These are phyloP conservation scores for Monosporascus ibericus DNA, from an alignment of 2,329 filamentous ascomycete genomes.

Conservation along the genomic window DNA sequence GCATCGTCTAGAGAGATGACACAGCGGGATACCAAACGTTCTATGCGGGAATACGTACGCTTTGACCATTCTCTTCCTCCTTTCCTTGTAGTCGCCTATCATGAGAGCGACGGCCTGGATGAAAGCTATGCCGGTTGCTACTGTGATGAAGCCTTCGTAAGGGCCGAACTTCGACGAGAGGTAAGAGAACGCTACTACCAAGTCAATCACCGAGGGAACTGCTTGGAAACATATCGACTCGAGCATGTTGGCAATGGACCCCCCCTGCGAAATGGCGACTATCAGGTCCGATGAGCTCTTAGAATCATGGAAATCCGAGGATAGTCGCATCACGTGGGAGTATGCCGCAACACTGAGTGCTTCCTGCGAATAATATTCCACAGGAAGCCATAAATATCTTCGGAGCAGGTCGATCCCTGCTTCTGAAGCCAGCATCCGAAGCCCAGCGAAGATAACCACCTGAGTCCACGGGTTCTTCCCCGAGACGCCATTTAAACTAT, in stretches of 20 bases:
- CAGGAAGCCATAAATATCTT: slow-evolving; percentile 51
- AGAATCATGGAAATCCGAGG: slow-evolving; percentile 55
- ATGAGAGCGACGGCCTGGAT: slow-evolving; percentile 47
- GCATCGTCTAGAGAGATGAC: too few relatives aligned
- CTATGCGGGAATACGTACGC: slow-evolving; percentile 25
- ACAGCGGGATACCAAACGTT: too few relatives aligned
- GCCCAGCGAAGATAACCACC: slow-evolving; percentile 43
- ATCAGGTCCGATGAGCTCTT: slow-evolving; percentile 54
- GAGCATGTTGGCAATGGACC: slow-evolving; percentile 47
- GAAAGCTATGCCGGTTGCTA: slow-evolving; percentile 52
- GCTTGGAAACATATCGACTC: slow-evolving; percentile 54
- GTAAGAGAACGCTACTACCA: slow-evolving; percentile 53
- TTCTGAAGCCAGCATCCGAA: slow-evolving; percentile 48
- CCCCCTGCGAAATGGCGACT: slow-evolving; percentile 49
- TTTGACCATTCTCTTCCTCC: slow-evolving; percentile 44
- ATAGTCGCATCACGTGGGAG: slow-evolving; percentile 54
- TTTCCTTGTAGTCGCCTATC: slow-evolving; percentile 42
- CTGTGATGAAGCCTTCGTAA: slow-evolving; percentile 57
- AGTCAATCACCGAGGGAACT: slow-evolving; percentile 54
- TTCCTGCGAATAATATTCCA: slow-evolving; percentile 51
- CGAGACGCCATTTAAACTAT: slow-evolving; percentile 52
- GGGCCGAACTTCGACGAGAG: slow-evolving; percentile 52
- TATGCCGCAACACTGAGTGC: slow-evolving; percentile 49
- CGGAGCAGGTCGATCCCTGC: slow-evolving; percentile 48
- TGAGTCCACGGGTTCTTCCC: slow-evolving; percentile 46